A percentile compares a stretch with the other conserved stretches of the same genome.
Evolutionary conservation across 2,329 filamentous ascomycete species (phyloP).

Genomic region (Cucurbitaria berberidis): DNA sequence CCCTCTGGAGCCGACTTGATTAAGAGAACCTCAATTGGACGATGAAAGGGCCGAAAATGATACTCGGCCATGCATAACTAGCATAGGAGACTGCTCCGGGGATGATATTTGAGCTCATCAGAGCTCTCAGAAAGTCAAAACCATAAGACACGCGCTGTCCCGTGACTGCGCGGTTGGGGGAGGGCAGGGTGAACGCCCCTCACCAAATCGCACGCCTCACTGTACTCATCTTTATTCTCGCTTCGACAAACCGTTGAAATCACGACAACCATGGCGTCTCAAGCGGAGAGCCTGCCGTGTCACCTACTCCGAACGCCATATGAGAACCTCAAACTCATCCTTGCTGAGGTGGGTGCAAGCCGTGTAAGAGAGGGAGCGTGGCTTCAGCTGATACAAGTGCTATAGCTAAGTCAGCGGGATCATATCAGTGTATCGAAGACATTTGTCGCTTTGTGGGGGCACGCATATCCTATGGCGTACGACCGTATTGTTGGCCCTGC

Average conservation of each 20-base stretch:
- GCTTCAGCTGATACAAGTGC: background rate
- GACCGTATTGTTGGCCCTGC: background rate
- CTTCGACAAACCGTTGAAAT: background rate
- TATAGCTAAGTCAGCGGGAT: background rate
- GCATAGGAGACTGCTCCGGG: too few species aligned
- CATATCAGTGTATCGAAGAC: conserved; percentile 6
- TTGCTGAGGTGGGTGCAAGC: background rate
- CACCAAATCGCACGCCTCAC: background rate
- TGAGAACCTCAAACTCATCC: conserved; percentile 4
- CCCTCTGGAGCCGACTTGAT: too few species aligned
- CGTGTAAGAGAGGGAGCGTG: background rate
- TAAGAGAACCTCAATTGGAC: too few species aligned
- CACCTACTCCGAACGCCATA: conserved; percentile 5
- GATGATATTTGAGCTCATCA: background rate
- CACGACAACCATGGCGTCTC: background rate
- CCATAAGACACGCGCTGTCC: background rate
- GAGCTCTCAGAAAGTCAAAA: background rate
- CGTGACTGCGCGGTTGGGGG: conserved; percentile 8
- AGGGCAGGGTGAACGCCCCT: conserved; percentile 1
- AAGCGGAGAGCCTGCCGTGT: background rate
- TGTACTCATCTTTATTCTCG: background rate
- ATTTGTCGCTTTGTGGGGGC: background rate
- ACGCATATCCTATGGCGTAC: conserved; percentile 3
- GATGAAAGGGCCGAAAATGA: too few species aligned
- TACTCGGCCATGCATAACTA: too few species aligned